A percentile compares a stretch with the other conserved stretches of the same genome.
phyloP scores from a whole-genome alignment of 2,329 filamentous ascomycete species.

The Claviceps sp. region DNA sequence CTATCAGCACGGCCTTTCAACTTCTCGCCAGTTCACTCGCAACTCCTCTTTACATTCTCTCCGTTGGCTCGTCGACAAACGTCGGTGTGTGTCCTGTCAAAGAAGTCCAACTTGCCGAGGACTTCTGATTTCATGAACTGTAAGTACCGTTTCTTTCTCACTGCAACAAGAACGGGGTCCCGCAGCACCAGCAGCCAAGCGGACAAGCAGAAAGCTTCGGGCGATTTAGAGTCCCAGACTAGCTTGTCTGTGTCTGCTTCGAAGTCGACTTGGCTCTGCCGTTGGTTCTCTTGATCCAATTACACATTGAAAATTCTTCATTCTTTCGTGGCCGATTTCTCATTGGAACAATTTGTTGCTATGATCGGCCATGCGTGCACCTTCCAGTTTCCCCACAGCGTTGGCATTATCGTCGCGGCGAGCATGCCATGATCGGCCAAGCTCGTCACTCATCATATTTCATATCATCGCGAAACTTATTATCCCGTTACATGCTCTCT shows the following conservation, averaged over 20 bases:
- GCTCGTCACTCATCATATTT: background rate
- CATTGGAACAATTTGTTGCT: no score
- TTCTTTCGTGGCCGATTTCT: background rate
- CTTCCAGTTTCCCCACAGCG: background rate
- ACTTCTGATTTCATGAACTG: background rate
- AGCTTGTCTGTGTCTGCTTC: background rate
- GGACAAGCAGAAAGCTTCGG: background rate
- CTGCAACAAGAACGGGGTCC: background rate
- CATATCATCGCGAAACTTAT: background rate
- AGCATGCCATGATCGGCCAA: background rate
- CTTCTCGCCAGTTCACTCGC: background rate
- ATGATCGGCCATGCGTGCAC: background rate
- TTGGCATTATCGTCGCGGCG: background rate
- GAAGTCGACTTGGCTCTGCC: background rate
- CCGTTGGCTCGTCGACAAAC: background rate
- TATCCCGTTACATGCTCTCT: background rate
- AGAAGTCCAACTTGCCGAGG: background rate
- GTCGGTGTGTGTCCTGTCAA: background rate
- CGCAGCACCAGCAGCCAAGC: background rate
- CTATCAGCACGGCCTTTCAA: no score
- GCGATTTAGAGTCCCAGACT: background rate
- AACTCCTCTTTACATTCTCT: background rate
- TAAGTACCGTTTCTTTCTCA: slow-evolving; percentile 3
- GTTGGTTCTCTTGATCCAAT: background rate
- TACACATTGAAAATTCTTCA: background rate